phyloP scores from a whole-genome alignment of 768 basidiomycete genomes.

The Lactifluus echinatus region DNA sequence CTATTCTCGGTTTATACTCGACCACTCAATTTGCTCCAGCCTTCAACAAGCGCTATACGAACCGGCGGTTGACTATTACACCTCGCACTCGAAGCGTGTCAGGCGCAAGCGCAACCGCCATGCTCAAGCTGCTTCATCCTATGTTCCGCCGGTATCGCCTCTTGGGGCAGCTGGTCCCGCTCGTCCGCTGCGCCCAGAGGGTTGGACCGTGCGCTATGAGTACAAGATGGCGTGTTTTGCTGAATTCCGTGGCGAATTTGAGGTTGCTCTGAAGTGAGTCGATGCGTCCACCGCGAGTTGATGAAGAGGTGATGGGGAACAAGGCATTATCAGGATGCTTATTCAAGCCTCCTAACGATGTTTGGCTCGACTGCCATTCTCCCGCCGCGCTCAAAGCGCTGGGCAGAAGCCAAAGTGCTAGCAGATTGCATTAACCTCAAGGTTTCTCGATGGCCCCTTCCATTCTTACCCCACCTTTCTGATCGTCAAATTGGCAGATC shows the following conservation, averaged over 20 bases:
- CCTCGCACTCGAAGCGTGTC: constrained; percentile 85
- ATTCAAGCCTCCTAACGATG: constrained; percentile 75
- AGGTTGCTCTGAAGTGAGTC: constrained; percentile 82
- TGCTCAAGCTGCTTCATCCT: constrained; percentile 47
- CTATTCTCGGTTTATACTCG: neutral
- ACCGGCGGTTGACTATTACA: constrained; percentile 88
- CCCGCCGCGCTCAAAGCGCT: constrained; percentile 89
- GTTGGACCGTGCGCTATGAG: constrained; percentile 95
- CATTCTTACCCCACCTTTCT: neutral
- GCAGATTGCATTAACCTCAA: constrained; percentile 91
- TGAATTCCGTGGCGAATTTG: constrained; percentile 87
- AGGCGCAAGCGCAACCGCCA: constrained; percentile 82
- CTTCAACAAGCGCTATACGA: constrained; percentile 86
- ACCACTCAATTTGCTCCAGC: constrained; percentile 30
- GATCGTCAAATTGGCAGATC: constrained; percentile 40
- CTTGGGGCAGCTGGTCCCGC: constrained; percentile 32
- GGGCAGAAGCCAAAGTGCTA: constrained; percentile 97
- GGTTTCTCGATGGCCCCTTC: constrained; percentile 33
- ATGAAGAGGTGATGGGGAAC: constrained; percentile 9
- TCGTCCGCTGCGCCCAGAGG: constrained; percentile 68
- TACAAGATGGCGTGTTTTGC: constrained; percentile 98
- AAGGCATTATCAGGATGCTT: constrained; percentile 94
- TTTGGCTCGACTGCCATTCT: constrained; percentile 81
- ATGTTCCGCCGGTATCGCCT: constrained; percentile 42
- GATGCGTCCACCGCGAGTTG: constrained; percentile 8